Evolutionary conservation across 2,329 filamentous ascomycete genomes (phyloP), one percentile per base, ranked within the genome.

Genomic region (Fusarium pilosicola): DNA sequence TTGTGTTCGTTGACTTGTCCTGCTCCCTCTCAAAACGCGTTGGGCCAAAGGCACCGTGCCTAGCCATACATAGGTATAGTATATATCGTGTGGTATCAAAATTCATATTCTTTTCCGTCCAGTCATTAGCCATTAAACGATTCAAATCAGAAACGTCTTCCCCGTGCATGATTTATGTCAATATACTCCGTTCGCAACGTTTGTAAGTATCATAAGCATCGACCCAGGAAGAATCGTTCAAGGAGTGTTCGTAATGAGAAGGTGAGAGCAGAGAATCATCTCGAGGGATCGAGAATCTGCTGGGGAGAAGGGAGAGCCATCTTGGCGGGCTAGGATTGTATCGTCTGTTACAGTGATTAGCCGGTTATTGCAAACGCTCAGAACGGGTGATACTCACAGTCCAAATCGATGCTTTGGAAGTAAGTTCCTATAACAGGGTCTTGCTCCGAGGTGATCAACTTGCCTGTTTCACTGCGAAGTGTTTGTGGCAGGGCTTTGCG

Each of bases 401-500:
- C 88, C 3, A 92, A 81, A 65, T 88, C 85, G 39, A 92, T 81
- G 36, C 83, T 83, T 56, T 88, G 83, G 75, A 91, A 92, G 71
- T 89, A 92, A 30, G 83, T 81, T 39, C 80, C 79, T 34, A 89
- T 80, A 3, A 81, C 78, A 14, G 84, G 83, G 49, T 88, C 86
- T 26, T 85, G 81, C 28, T 87, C 85, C 36, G 85, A 83, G 2
- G 85, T 83, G 7, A 83, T 78, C 18, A 90, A 80, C 58, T 88
- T 86, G 6, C 86, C 87, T 57, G 89, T 84, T 1, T 82, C 76
- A 44, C 83, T 82, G 3, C 85, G 82, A 30, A 82, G 78, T 0
- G 87, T 89, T 70, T 86, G 86, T 3, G 90, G 90, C 10, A 91
- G 84, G 2, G 88, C 86, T 68, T 88, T 88, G 44, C 90, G 85